Evolutionary conservation across 306 rosid species (phyloP), one percentile per base, ranked within the genome.

Genomic region (Malus sylvestris): DNA sequence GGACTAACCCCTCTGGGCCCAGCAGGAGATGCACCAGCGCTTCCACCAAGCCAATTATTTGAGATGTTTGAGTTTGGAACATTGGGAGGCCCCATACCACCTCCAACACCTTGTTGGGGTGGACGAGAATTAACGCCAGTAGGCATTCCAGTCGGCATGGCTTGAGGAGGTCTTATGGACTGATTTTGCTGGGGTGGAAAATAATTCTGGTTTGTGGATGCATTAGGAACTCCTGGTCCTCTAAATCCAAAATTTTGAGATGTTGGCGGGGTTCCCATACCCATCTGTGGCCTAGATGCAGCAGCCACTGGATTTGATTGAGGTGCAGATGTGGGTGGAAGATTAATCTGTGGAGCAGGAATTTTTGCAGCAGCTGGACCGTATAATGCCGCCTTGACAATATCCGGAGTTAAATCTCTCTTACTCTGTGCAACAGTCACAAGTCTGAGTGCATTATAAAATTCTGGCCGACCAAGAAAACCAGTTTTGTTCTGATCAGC

Each of bases 341-440:
- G 86, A 87, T 86, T 88, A 58, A 95, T 95, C 82, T 88, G 89
- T 8, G 98, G 97, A 0, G 98, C 71, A 72, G 97, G 98, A 68
- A 95, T 95, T 81, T 88, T 92, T n/a, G 96, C 91, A 59, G 97
- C 96, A 72, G 97, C 97, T 20, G 96, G 91, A 76, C 96, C 89
- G 67, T 81, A 92, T 18, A 95, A 81, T 12, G 98, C 98, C 5
- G 93, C 98, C 67, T 92, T 90, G 30, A 95, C 98, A 51, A 92
- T 89, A 44, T 95, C 97, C 18, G 96, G 95, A 1, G 96, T 92
- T 73, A 94, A 84, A 4, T 94, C 92, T 66, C 98, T 88, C 88
- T 89, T 92, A 82, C 97, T 94, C 83, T 94, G 98, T 60, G 98
- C 97, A 52, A 92, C 98, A 52, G 98, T 94, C 20, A 92, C 96